A percentile compares a stretch with the other conserved stretches of the same genome.
Evolutionary conservation across 768 basidiomycete genomes (phyloP).

Genomic region (Serendipita sp.): DNA sequence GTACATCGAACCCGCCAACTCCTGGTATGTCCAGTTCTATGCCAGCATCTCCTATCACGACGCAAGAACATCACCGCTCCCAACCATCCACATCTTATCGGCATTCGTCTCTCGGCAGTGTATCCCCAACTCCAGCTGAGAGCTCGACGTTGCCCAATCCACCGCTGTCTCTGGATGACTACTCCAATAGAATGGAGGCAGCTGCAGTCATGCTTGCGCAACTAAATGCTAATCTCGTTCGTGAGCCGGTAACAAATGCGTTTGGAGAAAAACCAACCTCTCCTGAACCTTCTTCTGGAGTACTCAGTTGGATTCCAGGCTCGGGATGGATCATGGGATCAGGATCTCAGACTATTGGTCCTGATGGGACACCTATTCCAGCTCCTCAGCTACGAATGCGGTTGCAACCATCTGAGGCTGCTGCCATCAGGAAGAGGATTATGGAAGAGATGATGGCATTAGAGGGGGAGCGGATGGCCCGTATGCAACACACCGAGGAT

Average conservation of each 20-base stretch:
- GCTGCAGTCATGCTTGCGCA: conserved; percentile 98
- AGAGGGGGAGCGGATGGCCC: conserved; percentile 91
- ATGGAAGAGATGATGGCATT: conserved; percentile 98
- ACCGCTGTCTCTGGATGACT: conserved; percentile 76
- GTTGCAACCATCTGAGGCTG: conserved; percentile 67
- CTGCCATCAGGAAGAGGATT: conserved; percentile 82
- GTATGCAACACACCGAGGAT: conserved; percentile 40
- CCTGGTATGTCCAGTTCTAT: not conserved
- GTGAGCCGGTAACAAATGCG: conserved; percentile 29
- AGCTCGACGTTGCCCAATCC: not conserved
- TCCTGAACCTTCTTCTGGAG: conserved; percentile 15
- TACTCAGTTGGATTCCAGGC: conserved; percentile 38
- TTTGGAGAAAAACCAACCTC: conserved; percentile 12
- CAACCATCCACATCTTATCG: not conserved
- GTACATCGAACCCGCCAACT: conserved; percentile 27
- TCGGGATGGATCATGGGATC: conserved; percentile 33
- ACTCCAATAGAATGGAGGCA: conserved; percentile 95
- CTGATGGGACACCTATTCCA: conserved; percentile 17
- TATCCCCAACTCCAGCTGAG: not conserved
- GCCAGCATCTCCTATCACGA: not conserved
- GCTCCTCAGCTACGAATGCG: conserved; percentile 39
- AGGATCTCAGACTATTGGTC: conserved; percentile 9
- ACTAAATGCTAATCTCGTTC: conserved; percentile 63
- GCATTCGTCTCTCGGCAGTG: conserved; percentile 6
- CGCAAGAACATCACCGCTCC: not conserved